These are phyloP conservation scores for Cucumis cinereus DNA, from an alignment of 306 rosid genomes.

Conservation along the genomic window DNA sequence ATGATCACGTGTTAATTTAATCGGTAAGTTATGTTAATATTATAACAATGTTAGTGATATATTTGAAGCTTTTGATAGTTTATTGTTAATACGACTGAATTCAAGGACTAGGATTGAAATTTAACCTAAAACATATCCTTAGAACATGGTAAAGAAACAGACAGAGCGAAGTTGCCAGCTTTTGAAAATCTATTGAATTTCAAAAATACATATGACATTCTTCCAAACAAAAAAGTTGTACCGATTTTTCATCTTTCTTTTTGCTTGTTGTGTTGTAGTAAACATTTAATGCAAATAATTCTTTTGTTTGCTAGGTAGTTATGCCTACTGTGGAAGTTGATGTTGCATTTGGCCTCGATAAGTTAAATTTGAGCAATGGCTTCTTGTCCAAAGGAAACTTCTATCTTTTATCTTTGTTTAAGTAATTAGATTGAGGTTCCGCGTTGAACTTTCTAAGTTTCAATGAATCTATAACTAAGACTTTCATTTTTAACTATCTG, in stretches of 20 bases:
- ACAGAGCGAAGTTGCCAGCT: background rate
- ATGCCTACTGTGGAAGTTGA: constrained; percentile 83
- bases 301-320: constrained; percentile 41
- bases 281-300: background rate
- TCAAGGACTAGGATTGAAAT: background rate
- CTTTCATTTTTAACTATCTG: no score
- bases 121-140: background rate
- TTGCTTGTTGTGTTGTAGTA: background rate
- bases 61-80: background rate
- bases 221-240: background rate
- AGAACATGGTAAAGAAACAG: background rate
- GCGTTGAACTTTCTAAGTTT: no score
- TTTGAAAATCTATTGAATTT: background rate
- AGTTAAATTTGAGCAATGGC: constrained; percentile 41
- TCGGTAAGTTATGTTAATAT: background rate
- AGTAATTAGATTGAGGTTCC: no score
- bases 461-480: no score
- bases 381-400: no score
- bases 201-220: background rate
- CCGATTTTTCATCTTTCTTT: background rate
- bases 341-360: constrained; percentile 85
- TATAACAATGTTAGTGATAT: background rate
- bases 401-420: no score
- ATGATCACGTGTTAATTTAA: background rate
- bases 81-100: background rate